Evolutionary conservation across 306 rosid genomes (phyloP).

Genomic region (Cucumis hystrix): DNA sequence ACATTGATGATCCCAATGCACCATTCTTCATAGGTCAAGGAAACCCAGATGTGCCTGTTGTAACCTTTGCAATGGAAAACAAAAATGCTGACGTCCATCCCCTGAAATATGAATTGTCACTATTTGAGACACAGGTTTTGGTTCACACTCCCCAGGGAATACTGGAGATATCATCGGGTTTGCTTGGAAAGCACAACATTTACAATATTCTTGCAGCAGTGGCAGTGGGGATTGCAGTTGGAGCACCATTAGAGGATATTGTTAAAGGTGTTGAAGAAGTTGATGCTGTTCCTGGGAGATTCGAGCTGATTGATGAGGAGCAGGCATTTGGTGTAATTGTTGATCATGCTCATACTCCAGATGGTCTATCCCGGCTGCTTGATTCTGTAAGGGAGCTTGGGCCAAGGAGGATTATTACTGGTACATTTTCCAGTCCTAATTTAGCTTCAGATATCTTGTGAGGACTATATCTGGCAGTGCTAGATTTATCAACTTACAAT

Average conservation of each 20-base stretch:
- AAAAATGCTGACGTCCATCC: constrained; percentile 82
- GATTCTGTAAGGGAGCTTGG: constrained; percentile 93
- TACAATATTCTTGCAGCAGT: constrained; percentile 90
- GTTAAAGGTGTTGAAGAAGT: constrained; percentile 97
- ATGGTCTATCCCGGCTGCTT: constrained; percentile 77
- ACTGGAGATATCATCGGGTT: constrained; percentile 87
- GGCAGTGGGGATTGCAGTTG: constrained; percentile 91
- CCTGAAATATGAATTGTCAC: constrained; percentile 70
- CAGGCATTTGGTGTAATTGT: constrained; percentile 92
- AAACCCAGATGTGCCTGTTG: constrained; percentile 63
- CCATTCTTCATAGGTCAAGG: constrained; percentile 60
- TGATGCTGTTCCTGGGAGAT: constrained; percentile 92
- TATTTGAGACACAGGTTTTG: constrained; percentile 94
- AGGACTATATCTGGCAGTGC: not conserved
- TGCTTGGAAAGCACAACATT: constrained; percentile 83
- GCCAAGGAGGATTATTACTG: constrained; percentile 75
- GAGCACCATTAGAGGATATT: constrained; percentile 92
- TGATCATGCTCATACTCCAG: constrained; percentile 90
- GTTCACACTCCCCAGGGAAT: constrained; percentile 86
- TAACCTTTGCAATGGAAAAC: constrained; percentile 75
- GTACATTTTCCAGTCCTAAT: constrained; percentile 30
- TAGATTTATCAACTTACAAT: not conserved
- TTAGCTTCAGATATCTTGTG: not conserved
- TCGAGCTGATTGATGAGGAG: constrained; percentile 92
- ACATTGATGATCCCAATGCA: constrained; percentile 70